Base-by-base conservation (phyloP, 352 stramenopile species). In the Blastocystis sp. region DNA sequence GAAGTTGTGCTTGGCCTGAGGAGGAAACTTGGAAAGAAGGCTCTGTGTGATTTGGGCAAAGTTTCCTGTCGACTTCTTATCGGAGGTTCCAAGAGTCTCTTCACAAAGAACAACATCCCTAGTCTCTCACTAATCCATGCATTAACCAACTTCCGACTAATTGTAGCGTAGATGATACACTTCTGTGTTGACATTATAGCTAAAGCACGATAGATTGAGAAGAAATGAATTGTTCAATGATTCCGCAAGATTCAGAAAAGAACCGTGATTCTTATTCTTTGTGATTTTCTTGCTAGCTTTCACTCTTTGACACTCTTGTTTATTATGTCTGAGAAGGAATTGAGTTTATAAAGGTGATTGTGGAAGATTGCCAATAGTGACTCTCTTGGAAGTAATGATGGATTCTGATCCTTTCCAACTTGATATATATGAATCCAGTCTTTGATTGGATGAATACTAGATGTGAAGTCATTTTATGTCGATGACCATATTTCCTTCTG, bases 41-140 rank as follows among this genome's bases (percentile, higher is more conserved):
- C 54, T 80, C 69, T 66, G 49, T 14, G 69, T 80, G 24, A 80
- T 80, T 37, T 80, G 69, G 63, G 69, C 69, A 80, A 80, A 80
- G 69, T 80, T 80, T 19, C 69, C 69, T 29, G 69, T 80, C 16
- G 69, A 80, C 27, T 80, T 80, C 49, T 59, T 66, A 80, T 59
- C 69, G 29, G 69, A 29, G 9, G 49, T 80, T 16, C 69, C 69
- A 12, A 80, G 29, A 5, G 69, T 80, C 49, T 80, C 69, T 37
- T 80, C 69, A 37, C 69, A 80, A 6, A 80, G 69, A 80, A 80
- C 69, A 9, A 80, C 69, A 80, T 80, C 69, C 27, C 61, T 73
- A 37, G 9, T 12, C 11, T 9, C 51, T 46, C 12, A 7, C 7
- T 12, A 39, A 12, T 29, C 32, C 32, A 39, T n/a, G 51, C n/a